These are phyloP conservation scores for Sicyos edulis DNA, from an alignment of 306 rosid species.

Conservation along the genomic window DNA sequence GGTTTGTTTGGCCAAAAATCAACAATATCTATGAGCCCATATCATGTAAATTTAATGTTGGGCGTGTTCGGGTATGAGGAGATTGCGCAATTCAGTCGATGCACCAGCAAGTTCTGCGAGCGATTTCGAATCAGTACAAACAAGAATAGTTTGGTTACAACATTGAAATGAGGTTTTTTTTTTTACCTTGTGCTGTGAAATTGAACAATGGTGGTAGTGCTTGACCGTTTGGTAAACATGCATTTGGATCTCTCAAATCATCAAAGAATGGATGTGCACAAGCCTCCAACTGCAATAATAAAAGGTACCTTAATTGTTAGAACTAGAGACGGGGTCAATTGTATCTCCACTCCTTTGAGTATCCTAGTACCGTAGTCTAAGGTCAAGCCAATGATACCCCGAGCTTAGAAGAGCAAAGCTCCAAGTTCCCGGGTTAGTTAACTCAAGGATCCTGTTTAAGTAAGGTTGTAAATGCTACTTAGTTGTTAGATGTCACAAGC, in stretches of 20 bases:
- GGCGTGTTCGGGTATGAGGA: constrained; percentile 82
- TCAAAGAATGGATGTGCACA: constrained; percentile 87
- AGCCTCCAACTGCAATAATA: constrained; percentile 58
- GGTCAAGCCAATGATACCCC: no score
- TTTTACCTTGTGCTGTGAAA: constrained; percentile 77
- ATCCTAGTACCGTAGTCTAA: no score
- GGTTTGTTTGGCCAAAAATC: constrained; percentile 7
- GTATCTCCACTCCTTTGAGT: no score
- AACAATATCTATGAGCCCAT: neutral
- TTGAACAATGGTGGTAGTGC: constrained; percentile 67
- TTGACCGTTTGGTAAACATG: constrained; percentile 61
- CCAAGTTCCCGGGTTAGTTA: no score
- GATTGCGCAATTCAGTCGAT: constrained; percentile 67
- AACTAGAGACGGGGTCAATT: no score
- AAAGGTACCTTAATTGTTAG: neutral
- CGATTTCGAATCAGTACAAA: constrained; percentile 22
- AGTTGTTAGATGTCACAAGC: no score
- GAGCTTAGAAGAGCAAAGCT: no score
- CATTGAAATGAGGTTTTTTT: neutral
- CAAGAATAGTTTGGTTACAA: neutral
- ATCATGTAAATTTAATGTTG: constrained; percentile 28
- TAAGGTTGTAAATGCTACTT: no score
- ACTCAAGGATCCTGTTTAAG: no score
- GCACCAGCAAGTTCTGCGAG: constrained; percentile 72
- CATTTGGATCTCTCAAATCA: constrained; percentile 63